Evolutionary conservation across 2,329 filamentous ascomycete species (phyloP).

Genomic region (Raffaelea ambrosiae): DNA sequence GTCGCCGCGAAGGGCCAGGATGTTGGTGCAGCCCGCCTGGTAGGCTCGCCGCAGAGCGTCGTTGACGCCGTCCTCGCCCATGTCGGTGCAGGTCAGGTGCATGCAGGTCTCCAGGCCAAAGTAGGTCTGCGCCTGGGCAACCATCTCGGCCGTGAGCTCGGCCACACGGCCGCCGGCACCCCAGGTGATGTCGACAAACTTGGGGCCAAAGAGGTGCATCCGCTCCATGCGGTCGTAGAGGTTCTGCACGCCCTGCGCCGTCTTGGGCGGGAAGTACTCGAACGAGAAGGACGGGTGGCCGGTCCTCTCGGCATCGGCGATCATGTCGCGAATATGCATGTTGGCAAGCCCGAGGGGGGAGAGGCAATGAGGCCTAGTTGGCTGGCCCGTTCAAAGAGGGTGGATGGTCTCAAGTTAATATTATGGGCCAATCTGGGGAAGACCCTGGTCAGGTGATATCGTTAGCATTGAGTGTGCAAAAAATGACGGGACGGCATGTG

Average conservation of each 20-base stretch:
- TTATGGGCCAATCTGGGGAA: too few relatives aligned
- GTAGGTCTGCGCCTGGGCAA: conserved; percentile 86
- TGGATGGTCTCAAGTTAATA: too few relatives aligned
- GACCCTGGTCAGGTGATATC: too few relatives aligned
- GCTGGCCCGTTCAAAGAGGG: too few relatives aligned
- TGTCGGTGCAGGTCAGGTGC: conserved; percentile 98
- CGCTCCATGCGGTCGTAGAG: conserved; percentile 99
- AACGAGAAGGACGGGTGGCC: conserved; percentile 91
- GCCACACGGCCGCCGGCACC: conserved; percentile 88
- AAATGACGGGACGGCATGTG: too few relatives aligned
- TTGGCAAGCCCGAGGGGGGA: conserved; percentile 24
- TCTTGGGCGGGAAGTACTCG: conserved; percentile 99
- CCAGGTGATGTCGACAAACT: conserved; percentile 98
- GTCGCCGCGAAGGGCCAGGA: conserved; percentile 85
- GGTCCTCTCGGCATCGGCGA: conserved; percentile 70
- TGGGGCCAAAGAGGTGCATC: conserved; percentile 75
- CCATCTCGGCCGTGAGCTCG: conserved; percentile 94
- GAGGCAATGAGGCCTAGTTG: neutral
- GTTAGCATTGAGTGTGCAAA: too few relatives aligned
- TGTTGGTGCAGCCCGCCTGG: conserved; percentile 94
- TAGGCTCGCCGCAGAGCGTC: conserved; percentile 81
- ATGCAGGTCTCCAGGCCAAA: conserved; percentile 98
- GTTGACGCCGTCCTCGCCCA: conserved; percentile 88
- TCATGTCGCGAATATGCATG: conserved; percentile 95
- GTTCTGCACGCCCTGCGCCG: conserved; percentile 94